A percentile compares a stretch with the other conserved stretches of the same genome.
phyloP scores from a whole-genome alignment of 2,329 filamentous ascomycete species.

The Xylariaceae sp. region DNA sequence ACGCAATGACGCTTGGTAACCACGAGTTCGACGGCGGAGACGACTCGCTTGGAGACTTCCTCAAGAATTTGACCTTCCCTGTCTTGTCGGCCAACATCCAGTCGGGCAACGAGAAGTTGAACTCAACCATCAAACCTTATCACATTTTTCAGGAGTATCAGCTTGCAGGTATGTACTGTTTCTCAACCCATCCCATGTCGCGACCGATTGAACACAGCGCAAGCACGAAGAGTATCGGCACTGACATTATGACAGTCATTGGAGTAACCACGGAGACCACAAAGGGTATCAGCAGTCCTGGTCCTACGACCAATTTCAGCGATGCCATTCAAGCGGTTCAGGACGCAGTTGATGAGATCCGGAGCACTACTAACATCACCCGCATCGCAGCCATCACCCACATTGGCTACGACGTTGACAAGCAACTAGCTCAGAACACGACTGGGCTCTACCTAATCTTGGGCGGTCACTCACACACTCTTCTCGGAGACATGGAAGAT shows the following conservation, averaged over 20 bases:
- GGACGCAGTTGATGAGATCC: conserved; percentile 58
- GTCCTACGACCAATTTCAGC: conserved; percentile 53
- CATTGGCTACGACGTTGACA: conserved; percentile 62
- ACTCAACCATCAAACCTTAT: conserved; percentile 61
- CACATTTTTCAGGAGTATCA: conserved; percentile 59
- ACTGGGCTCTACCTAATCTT: conserved; percentile 66
- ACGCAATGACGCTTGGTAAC: conserved; percentile 65
- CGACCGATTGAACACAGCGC: no score
- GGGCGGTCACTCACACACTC: conserved; percentile 38
- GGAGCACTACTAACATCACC: conserved; percentile 56
- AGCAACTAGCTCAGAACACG: conserved; percentile 55
- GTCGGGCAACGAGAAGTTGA: conserved; percentile 56
- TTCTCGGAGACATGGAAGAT: conserved; percentile 55
- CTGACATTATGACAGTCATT: conserved; percentile 43
- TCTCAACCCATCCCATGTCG: no score
- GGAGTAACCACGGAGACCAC: conserved; percentile 61
- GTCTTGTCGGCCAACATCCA: conserved; percentile 60
- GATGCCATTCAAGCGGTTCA: conserved; percentile 57
- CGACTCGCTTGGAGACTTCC: conserved; percentile 57
- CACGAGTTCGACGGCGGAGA: conserved; percentile 66
- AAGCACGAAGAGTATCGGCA: no score
- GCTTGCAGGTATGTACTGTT: conserved; percentile 33
- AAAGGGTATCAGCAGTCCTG: conserved; percentile 55
- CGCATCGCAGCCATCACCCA: conserved; percentile 64
- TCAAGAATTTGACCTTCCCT: conserved; percentile 62